Percentiles rank a stretch among this genome's conserved stretches.
Conservation (phyloP, 805 yeast species). For the Pichia exigua region DNA sequence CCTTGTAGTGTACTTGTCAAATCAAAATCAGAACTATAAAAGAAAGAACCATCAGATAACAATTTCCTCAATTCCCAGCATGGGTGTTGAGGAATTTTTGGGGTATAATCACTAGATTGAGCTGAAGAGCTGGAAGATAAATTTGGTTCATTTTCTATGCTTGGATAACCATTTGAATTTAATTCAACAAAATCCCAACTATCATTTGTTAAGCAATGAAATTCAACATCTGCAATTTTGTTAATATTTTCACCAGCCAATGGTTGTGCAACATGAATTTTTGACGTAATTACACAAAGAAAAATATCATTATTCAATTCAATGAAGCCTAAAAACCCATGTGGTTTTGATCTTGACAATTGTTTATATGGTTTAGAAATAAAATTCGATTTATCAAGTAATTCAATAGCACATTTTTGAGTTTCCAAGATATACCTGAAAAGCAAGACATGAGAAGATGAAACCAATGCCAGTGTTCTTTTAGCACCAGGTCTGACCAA, state of each 20-base stretch:
- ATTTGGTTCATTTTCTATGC: slow-evolving; percentile 33
- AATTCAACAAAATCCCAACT: slow-evolving; percentile 76
- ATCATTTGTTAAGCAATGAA: slow-evolving; percentile 60
- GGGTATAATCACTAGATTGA: slow-evolving; percentile 21
- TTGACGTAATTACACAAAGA: slow-evolving; percentile 72
- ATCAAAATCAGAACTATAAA: slow-evolving; percentile 88
- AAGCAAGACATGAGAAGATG: slow-evolving; percentile 37
- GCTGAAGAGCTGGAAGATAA: neutral
- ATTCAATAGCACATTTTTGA: slow-evolving; percentile 42
- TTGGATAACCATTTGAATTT: slow-evolving; percentile 62
- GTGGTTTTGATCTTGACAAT: slow-evolving; percentile 37
- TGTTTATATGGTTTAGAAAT: slow-evolving; percentile 32
- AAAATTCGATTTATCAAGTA: slow-evolving; percentile 34
- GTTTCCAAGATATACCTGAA: slow-evolving; percentile 34
- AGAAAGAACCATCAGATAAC: slow-evolving; percentile 81
- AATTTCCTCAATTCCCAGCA: slow-evolving; percentile 74
- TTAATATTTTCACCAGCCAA: slow-evolving; percentile 71
- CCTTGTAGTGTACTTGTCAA: slow-evolving; percentile 79
- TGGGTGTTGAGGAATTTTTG: slow-evolving; percentile 56
- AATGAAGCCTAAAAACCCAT: slow-evolving; percentile 78
- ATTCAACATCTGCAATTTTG: slow-evolving; percentile 79
- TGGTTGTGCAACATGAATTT: slow-evolving; percentile 74
- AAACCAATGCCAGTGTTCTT: slow-evolving; percentile 36
- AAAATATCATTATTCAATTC: slow-evolving; percentile 60
- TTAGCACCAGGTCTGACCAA: slow-evolving; percentile 2